These are phyloP conservation scores for Secale cereale DNA, from an alignment of 176 grass and related monocot species.

Conservation along the genomic window DNA sequence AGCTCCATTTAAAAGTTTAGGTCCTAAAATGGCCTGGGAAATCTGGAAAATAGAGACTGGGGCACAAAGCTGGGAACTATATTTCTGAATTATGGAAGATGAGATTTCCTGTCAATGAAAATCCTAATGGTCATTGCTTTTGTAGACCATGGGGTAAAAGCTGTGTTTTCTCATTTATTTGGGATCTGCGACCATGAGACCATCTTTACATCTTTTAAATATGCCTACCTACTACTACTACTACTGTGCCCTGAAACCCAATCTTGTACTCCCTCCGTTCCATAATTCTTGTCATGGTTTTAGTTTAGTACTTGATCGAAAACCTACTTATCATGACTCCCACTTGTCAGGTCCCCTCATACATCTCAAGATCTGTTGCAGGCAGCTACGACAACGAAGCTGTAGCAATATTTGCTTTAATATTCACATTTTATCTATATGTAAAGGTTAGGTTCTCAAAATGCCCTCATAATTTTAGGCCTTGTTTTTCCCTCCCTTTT, in stretches of 20 bases:
- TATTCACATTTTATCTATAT: constrained; percentile 99
- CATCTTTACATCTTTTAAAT: not conserved
- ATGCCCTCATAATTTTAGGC: not conserved
- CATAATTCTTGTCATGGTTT: no score
- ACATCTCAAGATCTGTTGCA: constrained; percentile 96
- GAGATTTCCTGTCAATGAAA: not conserved
- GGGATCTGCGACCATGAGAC: not conserved
- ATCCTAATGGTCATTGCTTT: not conserved
- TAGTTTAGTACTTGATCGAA: not conserved
- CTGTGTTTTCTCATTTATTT: not conserved
- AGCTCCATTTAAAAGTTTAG: not conserved
- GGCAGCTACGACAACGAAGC: constrained; percentile 99
- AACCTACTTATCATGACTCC: not conserved
- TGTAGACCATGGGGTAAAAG: not conserved
- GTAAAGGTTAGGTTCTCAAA: constrained; percentile 65
- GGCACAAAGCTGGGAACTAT: not conserved
- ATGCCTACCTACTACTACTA: not conserved
- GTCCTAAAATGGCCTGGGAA: not conserved
- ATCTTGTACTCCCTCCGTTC: no score
- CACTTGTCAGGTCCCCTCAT: constrained; percentile 71
- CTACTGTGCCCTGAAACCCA: not conserved
- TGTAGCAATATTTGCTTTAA: constrained; percentile 95
- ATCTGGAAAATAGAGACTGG: not conserved
- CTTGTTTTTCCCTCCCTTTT: not conserved
- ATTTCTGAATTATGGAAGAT: not conserved